These are phyloP conservation scores for Phytophthora palmivora DNA, from an alignment of 352 stramenopile genomes.

Conservation along the genomic window DNA sequence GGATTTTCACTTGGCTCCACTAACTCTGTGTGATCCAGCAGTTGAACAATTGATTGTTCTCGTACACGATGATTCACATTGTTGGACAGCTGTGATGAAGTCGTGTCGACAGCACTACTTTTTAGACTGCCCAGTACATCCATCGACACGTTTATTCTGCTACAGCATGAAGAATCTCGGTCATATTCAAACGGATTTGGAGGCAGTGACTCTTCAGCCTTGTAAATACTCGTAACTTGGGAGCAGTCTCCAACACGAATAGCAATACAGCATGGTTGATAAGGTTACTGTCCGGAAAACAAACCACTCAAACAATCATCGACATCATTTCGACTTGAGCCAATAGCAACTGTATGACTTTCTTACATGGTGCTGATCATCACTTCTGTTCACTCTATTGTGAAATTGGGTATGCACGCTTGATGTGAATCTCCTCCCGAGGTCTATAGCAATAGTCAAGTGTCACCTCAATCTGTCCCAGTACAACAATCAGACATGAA, in stretches of 20 bases:
- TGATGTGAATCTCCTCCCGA: slow-evolving; percentile 81
- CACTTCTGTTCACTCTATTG: slow-evolving; percentile 35
- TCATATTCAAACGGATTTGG: slow-evolving; percentile 31
- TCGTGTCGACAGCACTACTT: neutral
- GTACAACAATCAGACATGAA: neutral
- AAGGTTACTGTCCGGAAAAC: too few relatives aligned
- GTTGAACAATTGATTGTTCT: slow-evolving; percentile 22
- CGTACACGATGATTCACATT: slow-evolving; percentile 1
- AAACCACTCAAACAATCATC: neutral
- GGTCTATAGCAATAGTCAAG: slow-evolving; percentile 46
- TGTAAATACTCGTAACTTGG: neutral
- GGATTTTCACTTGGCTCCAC: neutral
- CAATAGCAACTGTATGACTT: slow-evolving; percentile 20
- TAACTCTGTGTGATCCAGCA: slow-evolving; percentile 48
- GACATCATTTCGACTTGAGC: neutral
- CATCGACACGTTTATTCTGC: slow-evolving; percentile 26
- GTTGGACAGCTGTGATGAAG: slow-evolving; percentile 1
- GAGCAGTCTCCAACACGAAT: slow-evolving; percentile 4
- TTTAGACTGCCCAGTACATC: slow-evolving; percentile 1
- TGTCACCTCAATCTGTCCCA: slow-evolving; percentile 1
- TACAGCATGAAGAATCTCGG: slow-evolving; percentile 9
- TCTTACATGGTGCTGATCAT: slow-evolving; percentile 9
- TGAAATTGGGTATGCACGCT: slow-evolving; percentile 68
- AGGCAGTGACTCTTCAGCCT: slow-evolving; percentile 31
- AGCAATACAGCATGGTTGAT: too few relatives aligned